Evolutionary conservation across 1,139 yeast genomes (phyloP).

Genomic region (Suhomyces terraborum): DNA sequence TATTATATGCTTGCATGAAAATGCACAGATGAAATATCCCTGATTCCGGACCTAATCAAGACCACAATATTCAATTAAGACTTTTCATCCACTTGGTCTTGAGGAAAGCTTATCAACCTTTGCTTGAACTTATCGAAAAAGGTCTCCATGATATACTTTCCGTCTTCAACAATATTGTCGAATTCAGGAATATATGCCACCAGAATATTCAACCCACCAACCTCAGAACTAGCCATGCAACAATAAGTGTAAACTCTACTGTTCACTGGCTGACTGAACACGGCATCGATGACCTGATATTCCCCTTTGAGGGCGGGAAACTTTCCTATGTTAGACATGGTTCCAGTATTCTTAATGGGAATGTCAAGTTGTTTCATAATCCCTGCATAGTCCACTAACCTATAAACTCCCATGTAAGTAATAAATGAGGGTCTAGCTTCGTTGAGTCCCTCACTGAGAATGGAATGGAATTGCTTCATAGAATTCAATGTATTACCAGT

Average conservation of each 20-base stretch:
- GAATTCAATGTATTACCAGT: constrained; percentile 10
- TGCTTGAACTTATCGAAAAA: constrained; percentile 2
- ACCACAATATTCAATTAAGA: no score
- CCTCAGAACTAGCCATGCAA: constrained; percentile 4
- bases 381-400: background rate
- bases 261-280: constrained; percentile 1
- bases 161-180: background rate
- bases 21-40: no score
- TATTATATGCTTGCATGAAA: no score
- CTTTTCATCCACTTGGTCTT: background rate
- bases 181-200: constrained; percentile 4
- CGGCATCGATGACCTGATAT: constrained; percentile 1
- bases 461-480: background rate
- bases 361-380: background rate
- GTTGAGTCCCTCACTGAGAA: background rate
- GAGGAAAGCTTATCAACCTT: background rate
- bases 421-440: background rate
- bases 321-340: constrained; percentile 26
- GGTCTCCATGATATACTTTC: background rate
- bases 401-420: background rate
- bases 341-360: constrained; percentile 20
- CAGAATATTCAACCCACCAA: constrained; percentile 7
- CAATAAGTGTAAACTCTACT: background rate
- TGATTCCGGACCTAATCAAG: no score
- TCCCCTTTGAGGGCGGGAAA: constrained; percentile 5